Conservation (phyloP, 805 yeast genomes). For the Metschnikowia santaceciliae region DNA sequence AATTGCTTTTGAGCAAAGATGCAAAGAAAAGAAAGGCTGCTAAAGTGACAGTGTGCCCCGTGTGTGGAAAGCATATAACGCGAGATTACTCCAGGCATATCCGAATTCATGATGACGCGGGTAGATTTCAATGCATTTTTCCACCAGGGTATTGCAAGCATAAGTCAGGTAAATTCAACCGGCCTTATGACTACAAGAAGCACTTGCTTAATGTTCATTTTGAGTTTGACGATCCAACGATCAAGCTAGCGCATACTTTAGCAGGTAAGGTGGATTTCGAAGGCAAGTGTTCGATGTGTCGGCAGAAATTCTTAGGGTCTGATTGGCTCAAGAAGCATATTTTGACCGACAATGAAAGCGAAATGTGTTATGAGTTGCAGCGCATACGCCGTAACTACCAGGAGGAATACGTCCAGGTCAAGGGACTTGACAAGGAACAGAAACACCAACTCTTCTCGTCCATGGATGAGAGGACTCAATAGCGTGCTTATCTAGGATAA, state of each 20-base stretch:
- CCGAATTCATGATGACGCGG: conserved; percentile 42
- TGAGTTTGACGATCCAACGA: conserved; percentile 38
- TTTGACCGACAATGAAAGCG: conserved; percentile 19
- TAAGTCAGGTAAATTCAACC: conserved; percentile 39
- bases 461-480: not conserved
- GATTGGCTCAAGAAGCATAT: conserved; percentile 59
- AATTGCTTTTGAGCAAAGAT: not conserved
- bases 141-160: conserved; percentile 39
- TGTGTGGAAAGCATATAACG: conserved; percentile 39
- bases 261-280: conserved; percentile 38
- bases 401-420: not conserved
- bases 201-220: conserved; percentile 42
- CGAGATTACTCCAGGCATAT: conserved; percentile 41
- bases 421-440: not conserved
- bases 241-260: conserved; percentile 36
- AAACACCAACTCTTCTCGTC: not conserved
- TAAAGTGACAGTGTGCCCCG: conserved; percentile 36
- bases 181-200: conserved; percentile 45
- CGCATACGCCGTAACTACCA: conserved; percentile 5
- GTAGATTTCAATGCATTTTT: conserved; percentile 41
- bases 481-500: no score
- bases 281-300: conserved; percentile 46
- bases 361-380: conserved; percentile 6
- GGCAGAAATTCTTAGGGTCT: conserved; percentile 43
- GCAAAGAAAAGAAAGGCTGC: conserved; percentile 25